A percentile compares a stretch with the other conserved stretches of the same genome.
These are phyloP conservation scores for Cordyceps javanica DNA, from an alignment of 2,329 filamentous ascomycete genomes.

Conservation along the genomic window DNA sequence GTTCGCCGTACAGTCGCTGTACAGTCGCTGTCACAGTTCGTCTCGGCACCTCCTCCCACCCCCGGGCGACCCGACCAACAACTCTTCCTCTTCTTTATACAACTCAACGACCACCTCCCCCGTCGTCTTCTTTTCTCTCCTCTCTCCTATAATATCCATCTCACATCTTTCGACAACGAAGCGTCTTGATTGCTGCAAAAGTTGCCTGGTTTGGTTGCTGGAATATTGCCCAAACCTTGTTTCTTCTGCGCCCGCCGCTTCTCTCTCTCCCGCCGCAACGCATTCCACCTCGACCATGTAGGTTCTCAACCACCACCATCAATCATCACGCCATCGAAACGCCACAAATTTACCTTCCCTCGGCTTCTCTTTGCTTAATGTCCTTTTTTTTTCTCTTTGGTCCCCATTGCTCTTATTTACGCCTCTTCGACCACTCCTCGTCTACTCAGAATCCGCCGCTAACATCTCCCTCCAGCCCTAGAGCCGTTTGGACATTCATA, in stretches of 20 bases:
- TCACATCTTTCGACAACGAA: not conserved
- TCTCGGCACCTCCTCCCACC: not conserved
- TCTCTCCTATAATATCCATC: not conserved
- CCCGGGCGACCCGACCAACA: not conserved
- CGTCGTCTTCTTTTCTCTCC: not conserved
- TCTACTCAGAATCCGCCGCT: not conserved
- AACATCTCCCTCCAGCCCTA: not conserved
- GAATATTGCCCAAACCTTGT: constrained; percentile 13
- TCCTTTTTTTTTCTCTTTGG: not conserved
- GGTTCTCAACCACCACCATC: not conserved
- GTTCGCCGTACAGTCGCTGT: not conserved
- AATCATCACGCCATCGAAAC: not conserved
- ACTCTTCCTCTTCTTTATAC: not conserved
- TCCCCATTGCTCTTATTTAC: not conserved
- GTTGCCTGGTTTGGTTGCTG: constrained; percentile 10
- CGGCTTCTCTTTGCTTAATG: not conserved
- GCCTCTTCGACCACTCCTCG: too few relatives aligned
- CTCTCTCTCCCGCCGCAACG: not conserved
- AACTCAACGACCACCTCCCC: not conserved
- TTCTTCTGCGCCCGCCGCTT: not conserved
- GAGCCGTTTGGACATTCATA: constrained; percentile 10
- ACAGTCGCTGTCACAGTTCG: not conserved
- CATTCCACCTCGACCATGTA: constrained; percentile 9
- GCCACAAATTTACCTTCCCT: not conserved
- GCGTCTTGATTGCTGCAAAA: not conserved